phyloP scores from a whole-genome alignment of 768 basidiomycete species.

The Panaeolus cyanescens region DNA sequence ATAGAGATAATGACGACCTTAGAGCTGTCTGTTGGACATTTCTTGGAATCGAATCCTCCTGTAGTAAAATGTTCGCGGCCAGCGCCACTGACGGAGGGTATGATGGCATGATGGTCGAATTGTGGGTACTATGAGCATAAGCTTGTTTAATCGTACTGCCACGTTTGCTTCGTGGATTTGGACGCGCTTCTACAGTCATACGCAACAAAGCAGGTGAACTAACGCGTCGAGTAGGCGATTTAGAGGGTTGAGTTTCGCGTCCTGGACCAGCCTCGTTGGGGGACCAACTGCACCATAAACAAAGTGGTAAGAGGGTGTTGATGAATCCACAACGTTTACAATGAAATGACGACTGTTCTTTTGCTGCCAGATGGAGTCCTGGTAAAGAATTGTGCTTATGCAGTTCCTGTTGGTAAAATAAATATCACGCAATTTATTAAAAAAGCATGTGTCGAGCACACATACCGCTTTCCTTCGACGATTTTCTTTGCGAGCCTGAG shows the following conservation, averaged over 20 bases:
- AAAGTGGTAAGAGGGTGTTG: slow-evolving; percentile 49
- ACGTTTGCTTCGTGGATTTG: slow-evolving; percentile 2
- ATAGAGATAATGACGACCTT: not conserved
- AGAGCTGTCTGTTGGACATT: slow-evolving; percentile 2
- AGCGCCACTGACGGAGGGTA: slow-evolving; percentile 11
- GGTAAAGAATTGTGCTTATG: slow-evolving; percentile 49
- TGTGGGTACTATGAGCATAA: not conserved
- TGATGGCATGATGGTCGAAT: slow-evolving; percentile 8
- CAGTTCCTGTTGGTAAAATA: slow-evolving; percentile 34
- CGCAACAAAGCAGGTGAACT: slow-evolving; percentile 28
- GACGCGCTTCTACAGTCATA: slow-evolving; percentile 4
- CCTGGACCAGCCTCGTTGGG: slow-evolving; percentile 41
- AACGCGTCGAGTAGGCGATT: slow-evolving; percentile 35
- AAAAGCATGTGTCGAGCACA: not conserved
- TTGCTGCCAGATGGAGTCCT: slow-evolving; percentile 39
- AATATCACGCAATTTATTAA: not conserved
- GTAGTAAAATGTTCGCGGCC: not conserved
- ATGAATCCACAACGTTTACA: slow-evolving; percentile 48
- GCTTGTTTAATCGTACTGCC: not conserved
- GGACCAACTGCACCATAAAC: slow-evolving; percentile 53
- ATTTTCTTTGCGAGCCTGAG: not conserved
- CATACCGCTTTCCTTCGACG: not conserved
- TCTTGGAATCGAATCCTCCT: not conserved
- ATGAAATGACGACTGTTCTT: slow-evolving; percentile 43
- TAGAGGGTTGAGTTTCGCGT: slow-evolving; percentile 38